Evolutionary conservation across 1,139 yeast species (phyloP).

Genomic region (Protomyces macrosporus): DNA sequence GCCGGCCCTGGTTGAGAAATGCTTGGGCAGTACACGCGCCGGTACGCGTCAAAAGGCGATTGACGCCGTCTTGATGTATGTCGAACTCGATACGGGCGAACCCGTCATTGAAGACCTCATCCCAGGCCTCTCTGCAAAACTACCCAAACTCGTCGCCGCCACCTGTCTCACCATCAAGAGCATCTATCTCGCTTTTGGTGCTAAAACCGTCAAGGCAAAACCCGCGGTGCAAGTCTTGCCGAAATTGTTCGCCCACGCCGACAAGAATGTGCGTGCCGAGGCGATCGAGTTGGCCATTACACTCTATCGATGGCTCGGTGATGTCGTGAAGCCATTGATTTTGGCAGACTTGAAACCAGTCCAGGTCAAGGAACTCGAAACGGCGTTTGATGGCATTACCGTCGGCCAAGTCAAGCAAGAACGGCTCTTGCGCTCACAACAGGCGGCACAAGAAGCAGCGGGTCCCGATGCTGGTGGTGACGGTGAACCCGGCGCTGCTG

Average conservation of each 20-base stretch:
- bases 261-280: conserved; percentile 76
- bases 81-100: conserved; percentile 63
- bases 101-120: conserved; percentile 62
- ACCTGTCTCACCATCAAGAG: conserved; percentile 53
- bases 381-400: conserved; percentile 55
- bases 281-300: conserved; percentile 66
- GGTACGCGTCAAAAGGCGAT: conserved; percentile 64
- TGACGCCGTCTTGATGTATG: conserved; percentile 57
- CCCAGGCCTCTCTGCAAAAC: conserved; percentile 56
- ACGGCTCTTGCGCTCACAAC: conserved; percentile 54
- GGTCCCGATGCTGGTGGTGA: conserved; percentile 31
- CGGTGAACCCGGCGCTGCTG: conserved; percentile 37
- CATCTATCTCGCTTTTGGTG: conserved; percentile 65
- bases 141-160: conserved; percentile 77
- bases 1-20: conserved; percentile 51
- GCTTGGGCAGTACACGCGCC: conserved; percentile 67
- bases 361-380: conserved; percentile 78
- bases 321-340: conserved; percentile 53
- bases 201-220: conserved; percentile 58
- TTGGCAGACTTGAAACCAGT: conserved; percentile 79
- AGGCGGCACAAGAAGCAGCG: conserved; percentile 35
- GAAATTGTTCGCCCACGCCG: conserved; percentile 78
- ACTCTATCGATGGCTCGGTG: conserved; percentile 72
- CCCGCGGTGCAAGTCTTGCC: conserved; percentile 56
- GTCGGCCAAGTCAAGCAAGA: conserved; percentile 50